Conservation (phyloP, 164 flowering plant genomes). For the Vitis labrusca region DNA sequence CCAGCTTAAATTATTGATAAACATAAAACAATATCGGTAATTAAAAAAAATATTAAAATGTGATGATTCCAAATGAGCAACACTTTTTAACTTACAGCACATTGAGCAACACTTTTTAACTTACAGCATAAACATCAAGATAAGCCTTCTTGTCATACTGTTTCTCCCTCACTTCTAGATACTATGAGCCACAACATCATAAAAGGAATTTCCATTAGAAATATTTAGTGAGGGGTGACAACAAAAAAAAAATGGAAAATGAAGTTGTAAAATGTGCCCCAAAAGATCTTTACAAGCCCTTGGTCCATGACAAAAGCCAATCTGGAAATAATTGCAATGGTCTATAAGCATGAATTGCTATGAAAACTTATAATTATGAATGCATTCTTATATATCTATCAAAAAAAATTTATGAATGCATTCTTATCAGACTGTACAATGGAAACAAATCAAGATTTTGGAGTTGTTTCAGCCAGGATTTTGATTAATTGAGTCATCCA, state of each 20-base stretch:
- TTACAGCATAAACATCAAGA: slow-evolving; percentile 82
- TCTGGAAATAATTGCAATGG: not conserved
- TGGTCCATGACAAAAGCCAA: not conserved
- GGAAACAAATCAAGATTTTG: not conserved
- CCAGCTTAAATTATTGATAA: not conserved
- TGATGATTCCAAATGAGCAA: not conserved
- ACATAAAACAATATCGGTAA: not conserved
- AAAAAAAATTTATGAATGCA: too few species aligned
- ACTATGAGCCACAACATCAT: slow-evolving; percentile 38
- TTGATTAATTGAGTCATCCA: not conserved
- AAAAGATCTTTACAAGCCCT: not conserved
- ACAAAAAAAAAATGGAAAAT: not conserved
- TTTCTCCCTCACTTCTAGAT: slow-evolving; percentile 95
- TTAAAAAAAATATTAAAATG: not conserved
- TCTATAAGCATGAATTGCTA: not conserved
- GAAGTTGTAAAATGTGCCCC: not conserved
- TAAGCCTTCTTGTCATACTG: slow-evolving; percentile 85
- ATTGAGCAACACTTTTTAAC: slow-evolving; percentile 16
- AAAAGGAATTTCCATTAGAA: not conserved
- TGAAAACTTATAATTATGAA: not conserved
- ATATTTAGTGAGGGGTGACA: not conserved
- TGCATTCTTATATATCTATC: too few species aligned
- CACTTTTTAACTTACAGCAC: slow-evolving; percentile 57
- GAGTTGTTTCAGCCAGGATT: not conserved
- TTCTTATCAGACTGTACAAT: not conserved